Evolutionary conservation across 306 rosid genomes (phyloP), one percentile per base, ranked within the genome.

Genomic region (Canavalia ensiformis): DNA sequence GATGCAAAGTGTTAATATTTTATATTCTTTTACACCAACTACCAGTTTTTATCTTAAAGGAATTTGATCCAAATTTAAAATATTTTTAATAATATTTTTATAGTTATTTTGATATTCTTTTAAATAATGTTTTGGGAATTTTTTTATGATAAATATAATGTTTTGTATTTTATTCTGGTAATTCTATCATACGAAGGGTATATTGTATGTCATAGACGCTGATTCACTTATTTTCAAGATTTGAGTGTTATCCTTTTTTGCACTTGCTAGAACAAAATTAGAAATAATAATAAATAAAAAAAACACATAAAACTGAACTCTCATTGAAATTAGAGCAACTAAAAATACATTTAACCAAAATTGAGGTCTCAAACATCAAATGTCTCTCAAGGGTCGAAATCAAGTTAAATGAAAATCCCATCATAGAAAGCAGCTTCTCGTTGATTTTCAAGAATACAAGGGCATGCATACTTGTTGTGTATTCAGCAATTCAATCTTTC

Each of bases 301-400:
- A 3, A 71, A 72, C 46, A 63, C 29, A 49, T 12, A 18, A 60
- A 63, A 49, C 12, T 3, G 25, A 69, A 49, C 44, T 34, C n/a
- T 39, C 74, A 83, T 52, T 60, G 7, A 44, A 42, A 44, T 30
- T 51, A 73, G 42, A 78, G 44, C 42, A 73, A 84, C 77, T 41
- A 69, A 35, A 68, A 34, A 28, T 62, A 82, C 64, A 45, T 29
- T 70, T 8, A 57, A 75, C 64, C 72, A 56, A 57, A 66, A 11
- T 12, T 55, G 56, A 33, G 50, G 25, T 74, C 65, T 45, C 30
- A 50, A 80, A 30, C 18, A 31, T 41, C 3, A 82, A 78, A 65
- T 33, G 3, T 39, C 51, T 70, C 25, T 0, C 54, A 52, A 5
- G 8, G 52, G 7, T 52, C 44, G 54, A 70, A 83, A 63, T 5